phyloP scores from a whole-genome alignment of 306 rosid species.

The Ammopiptanthus mongolicus region DNA sequence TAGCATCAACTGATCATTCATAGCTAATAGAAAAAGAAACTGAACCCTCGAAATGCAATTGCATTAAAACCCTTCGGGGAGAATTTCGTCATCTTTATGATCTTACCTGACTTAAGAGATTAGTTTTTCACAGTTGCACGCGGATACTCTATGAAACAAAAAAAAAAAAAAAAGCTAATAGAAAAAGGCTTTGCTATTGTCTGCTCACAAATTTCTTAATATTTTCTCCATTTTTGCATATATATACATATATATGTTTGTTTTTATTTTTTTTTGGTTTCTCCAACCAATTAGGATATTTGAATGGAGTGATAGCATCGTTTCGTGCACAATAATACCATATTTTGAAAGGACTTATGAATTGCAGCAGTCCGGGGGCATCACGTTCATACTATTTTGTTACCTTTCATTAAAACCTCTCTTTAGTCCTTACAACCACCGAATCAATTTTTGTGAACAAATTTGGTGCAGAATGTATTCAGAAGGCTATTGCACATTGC shows the following conservation, averaged over 20 bases:
- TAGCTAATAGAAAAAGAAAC: no score
- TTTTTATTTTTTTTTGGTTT: no score
- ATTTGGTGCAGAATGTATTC: neutral
- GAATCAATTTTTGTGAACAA: neutral
- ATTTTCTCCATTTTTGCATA: neutral
- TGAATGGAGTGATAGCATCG: neutral
- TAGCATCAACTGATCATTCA: no score
- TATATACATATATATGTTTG: no score
- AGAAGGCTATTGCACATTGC: neutral
- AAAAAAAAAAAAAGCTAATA: no score
- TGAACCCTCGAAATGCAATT: no score
- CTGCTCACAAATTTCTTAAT: neutral
- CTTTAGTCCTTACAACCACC: neutral
- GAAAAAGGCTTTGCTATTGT: no score
- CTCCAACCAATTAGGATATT: neutral
- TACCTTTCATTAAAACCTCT: neutral
- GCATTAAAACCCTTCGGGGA: no score
- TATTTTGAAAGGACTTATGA: neutral
- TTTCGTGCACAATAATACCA: neutral
- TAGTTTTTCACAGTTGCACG: no score
- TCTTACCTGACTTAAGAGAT: no score
- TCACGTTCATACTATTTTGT: neutral
- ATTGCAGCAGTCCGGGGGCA: neutral
- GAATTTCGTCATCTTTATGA: no score
- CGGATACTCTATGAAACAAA: no score